These are phyloP conservation scores for Draba incana DNA, from an alignment of 345 rosid genomes.

Conservation along the genomic window DNA sequence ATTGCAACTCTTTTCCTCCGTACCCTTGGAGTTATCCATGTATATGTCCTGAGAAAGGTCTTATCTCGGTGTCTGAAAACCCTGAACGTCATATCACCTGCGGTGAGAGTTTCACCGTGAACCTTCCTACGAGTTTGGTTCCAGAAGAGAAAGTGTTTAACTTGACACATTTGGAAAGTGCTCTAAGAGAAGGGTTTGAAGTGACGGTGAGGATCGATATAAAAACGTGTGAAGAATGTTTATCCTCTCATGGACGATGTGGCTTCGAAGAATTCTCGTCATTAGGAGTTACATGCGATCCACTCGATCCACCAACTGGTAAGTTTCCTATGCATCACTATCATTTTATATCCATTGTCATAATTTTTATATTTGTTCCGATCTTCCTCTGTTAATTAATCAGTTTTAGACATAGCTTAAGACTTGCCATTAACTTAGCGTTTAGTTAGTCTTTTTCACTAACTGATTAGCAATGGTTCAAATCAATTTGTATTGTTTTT, in stretches of 20 bases:
- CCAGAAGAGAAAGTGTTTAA: not conserved
- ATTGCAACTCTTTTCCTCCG: not conserved
- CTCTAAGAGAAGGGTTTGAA: conserved; percentile 38
- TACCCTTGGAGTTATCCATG: not conserved
- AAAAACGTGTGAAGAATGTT: conserved; percentile 25
- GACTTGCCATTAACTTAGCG: too few species aligned
- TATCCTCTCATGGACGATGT: conserved; percentile 5
- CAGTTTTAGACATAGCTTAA: not conserved
- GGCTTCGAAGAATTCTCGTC: not conserved
- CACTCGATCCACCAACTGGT: conserved; percentile 21
- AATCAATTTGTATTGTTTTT: too few species aligned
- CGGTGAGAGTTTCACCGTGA: not conserved
- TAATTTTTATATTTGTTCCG: not conserved
- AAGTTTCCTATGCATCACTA: conserved; percentile 5
- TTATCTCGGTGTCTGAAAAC: not conserved
- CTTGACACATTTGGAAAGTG: not conserved
- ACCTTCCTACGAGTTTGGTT: conserved; percentile 1
- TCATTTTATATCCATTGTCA: not conserved
- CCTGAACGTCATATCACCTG: not conserved
- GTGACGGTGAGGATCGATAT: conserved; percentile 33
- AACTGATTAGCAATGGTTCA: too few species aligned
- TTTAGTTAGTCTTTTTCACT: too few species aligned
- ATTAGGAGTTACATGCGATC: not conserved
- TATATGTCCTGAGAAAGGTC: not conserved
- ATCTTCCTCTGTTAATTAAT: not conserved